These are phyloP conservation scores for Silene vulgaris DNA, from an alignment of 179 eudicot species.

Conservation along the genomic window DNA sequence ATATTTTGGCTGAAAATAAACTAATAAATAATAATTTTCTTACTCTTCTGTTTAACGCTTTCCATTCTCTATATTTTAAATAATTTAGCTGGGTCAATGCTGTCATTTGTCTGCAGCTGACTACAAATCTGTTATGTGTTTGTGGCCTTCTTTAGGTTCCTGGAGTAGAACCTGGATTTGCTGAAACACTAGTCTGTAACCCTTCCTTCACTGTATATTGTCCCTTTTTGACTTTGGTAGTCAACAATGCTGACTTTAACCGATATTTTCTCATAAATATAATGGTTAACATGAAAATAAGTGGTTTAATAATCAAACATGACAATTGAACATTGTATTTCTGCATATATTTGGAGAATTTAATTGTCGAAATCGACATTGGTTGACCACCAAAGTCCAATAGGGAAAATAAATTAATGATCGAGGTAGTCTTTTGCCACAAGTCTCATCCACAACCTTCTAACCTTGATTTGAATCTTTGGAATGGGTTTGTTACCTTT, in stretches of 20 bases:
- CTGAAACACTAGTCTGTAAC: neutral
- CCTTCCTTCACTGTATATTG: neutral
- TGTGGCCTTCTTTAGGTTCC: neutral
- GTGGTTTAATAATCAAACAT: neutral
- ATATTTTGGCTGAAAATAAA: neutral
- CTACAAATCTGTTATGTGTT: neutral
- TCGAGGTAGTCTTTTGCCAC: neutral
- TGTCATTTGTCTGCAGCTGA: neutral
- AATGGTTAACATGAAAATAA: no score
- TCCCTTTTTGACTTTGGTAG: neutral
- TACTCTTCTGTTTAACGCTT: neutral
- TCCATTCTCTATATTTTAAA: neutral
- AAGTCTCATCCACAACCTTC: neutral
- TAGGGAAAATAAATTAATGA: neutral
- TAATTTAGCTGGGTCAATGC: conserved; percentile 6
- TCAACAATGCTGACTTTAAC: neutral
- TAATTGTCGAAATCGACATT: neutral
- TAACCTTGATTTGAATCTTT: no score
- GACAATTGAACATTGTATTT: neutral
- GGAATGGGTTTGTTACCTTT: no score
- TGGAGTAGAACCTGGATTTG: neutral
- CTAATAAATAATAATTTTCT: neutral
- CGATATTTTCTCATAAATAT: neutral
- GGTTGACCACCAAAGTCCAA: neutral
- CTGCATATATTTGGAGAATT: neutral